Base-by-base conservation (phyloP, 257 asterid genomes). In the Cordia subcordata region DNA sequence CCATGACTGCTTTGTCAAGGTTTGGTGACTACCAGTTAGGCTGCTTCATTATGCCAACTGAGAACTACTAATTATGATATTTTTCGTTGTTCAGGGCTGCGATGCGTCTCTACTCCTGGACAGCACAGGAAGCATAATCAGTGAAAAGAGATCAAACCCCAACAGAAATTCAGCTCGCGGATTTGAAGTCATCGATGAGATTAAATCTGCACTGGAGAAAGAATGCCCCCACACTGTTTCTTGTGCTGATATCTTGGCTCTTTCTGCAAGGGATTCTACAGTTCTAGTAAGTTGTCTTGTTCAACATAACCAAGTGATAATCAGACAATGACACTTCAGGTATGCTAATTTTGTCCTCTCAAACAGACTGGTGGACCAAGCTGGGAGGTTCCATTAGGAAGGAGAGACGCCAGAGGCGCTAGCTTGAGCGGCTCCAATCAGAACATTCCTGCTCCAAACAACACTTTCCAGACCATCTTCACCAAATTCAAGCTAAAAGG, bases 1-100 rank as follows among this genome's bases (percentile, higher is more conserved):
- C 70, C 98, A 91, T 35, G 98, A 91, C 68, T 91, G 98, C 78
- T 91, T 91, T 69, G 96, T 87, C 69, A 79, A 87, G 97, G 97
- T 88, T 37, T 21, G 60, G 51, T 12, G 37, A 21, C 12, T 16
- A 18, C 8, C n/a, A 8, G 44, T 44, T 42, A 5, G 16, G 19
- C 40, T 63, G 18, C 18, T 27, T 17, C 4, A 8, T 11, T 47
- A 18, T 5, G 53, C 17, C 9, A 47, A 6, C 16, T 13, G 17
- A 18, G n/a, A 58, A 58, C 38, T 6, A 17, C 53, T 58, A 16
- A 11, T 35, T 40, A 18, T 38, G 42, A 23, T 60, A 8, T 3
- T 16, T 10, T 15, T 9, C 16, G 37, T 21, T 20, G 5, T 76
- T 79, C 60, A 90, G 98, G 98, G 96, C 8, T 91, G 98, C 38